Evolutionary conservation across 2,329 filamentous ascomycete species (phyloP).

Genomic region (Penicillium sclerotiorum): DNA sequence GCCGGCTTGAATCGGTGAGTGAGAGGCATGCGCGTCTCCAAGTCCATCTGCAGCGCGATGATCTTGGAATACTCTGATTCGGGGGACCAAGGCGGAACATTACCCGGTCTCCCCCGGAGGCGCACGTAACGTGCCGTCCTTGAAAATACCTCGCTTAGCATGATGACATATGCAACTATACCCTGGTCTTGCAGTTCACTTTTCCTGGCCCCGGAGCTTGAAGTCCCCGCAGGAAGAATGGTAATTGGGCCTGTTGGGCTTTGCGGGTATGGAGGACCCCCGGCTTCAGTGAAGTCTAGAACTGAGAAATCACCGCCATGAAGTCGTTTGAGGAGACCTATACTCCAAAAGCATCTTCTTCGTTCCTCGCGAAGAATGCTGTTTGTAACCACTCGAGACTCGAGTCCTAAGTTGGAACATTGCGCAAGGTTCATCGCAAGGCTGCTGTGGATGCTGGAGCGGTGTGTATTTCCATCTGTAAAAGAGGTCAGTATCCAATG

Average conservation of each 20-base stretch:
- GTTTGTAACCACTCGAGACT: slow-evolving; percentile 27
- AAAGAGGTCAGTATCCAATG: neutral
- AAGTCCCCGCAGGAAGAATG: slow-evolving; percentile 23
- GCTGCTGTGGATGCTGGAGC: slow-evolving; percentile 49
- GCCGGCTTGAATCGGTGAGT: slow-evolving; percentile 55
- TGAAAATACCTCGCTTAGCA: slow-evolving; percentile 53
- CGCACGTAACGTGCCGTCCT: slow-evolving; percentile 53
- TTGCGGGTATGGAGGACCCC: slow-evolving; percentile 43
- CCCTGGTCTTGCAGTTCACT: slow-evolving; percentile 41
- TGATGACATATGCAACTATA: slow-evolving; percentile 51
- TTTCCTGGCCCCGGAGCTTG: slow-evolving; percentile 23
- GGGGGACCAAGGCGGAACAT: slow-evolving; percentile 52
- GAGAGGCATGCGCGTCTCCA: slow-evolving; percentile 55
- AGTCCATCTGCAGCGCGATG: slow-evolving; percentile 54
- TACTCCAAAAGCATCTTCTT: slow-evolving; percentile 47
- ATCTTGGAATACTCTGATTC: slow-evolving; percentile 58
- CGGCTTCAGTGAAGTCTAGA: slow-evolving; percentile 39
- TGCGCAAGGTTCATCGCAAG: slow-evolving; percentile 51
- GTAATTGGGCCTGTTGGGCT: slow-evolving; percentile 35
- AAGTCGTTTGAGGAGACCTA: slow-evolving; percentile 47
- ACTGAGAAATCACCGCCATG: slow-evolving; percentile 48
- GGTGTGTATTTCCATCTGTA: slow-evolving; percentile 51
- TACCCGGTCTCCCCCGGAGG: slow-evolving; percentile 47
- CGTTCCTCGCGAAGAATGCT: slow-evolving; percentile 34
- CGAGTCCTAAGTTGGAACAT: slow-evolving; percentile 48